Percentiles rank a stretch among this genome's conserved stretches.
Evolutionary conservation across 495 filamentous ascomycete species (phyloP).

Genomic region (Hypoxylon perforatum): DNA sequence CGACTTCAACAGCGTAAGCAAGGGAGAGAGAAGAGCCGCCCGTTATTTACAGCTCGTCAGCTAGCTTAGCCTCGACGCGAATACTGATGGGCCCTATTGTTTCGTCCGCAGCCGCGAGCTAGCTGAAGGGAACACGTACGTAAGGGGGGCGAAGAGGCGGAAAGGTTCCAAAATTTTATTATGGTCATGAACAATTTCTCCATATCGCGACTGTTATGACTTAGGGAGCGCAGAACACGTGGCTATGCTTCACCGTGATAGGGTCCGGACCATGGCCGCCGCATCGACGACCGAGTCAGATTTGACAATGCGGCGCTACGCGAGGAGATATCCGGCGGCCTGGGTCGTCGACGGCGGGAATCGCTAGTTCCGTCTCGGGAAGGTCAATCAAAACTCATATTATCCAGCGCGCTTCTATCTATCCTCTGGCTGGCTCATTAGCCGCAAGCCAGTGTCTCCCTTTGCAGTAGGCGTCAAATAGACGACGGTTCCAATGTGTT

Average conservation of each 20-base stretch:
- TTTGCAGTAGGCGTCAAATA: slow-evolving; percentile 23
- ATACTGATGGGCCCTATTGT: not conserved
- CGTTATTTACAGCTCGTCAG: not conserved
- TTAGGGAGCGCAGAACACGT: slow-evolving; percentile 10
- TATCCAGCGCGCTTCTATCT: not conserved
- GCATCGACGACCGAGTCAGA: not conserved
- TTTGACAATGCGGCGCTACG: not conserved
- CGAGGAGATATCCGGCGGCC: slow-evolving; percentile 4
- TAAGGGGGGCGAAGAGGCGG: not conserved
- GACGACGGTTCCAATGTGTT: slow-evolving; percentile 4
- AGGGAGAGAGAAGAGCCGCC: not conserved
- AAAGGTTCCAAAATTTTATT: not conserved
- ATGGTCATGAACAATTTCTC: not conserved
- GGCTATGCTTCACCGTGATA: slow-evolving; percentile 6
- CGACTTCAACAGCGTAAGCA: not conserved
- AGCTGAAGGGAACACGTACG: not conserved
- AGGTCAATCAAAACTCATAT: not conserved
- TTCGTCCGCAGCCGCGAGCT: not conserved
- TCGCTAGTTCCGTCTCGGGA: not conserved
- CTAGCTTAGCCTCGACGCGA: not conserved
- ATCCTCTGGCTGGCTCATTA: slow-evolving; percentile 25
- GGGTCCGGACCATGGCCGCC: not conserved
- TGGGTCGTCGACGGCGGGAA: slow-evolving; percentile 3
- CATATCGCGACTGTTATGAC: not conserved
- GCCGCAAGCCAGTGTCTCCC: slow-evolving; percentile 21